Base-by-base conservation (phyloP, 768 basidiomycete species). In the Mycena pura region DNA sequence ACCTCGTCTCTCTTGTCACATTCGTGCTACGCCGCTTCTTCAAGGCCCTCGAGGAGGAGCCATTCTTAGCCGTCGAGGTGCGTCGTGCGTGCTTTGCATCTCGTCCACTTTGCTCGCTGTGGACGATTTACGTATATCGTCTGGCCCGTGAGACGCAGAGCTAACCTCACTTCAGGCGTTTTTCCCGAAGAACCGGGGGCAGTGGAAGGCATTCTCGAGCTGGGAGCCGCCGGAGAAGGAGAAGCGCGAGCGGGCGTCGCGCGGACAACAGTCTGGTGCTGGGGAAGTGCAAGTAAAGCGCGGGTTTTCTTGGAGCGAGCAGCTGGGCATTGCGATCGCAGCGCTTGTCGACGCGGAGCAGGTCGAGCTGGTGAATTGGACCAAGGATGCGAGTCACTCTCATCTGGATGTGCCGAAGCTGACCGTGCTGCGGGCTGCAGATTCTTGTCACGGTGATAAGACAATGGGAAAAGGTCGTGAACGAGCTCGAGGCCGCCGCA, bases 11-110 rank as follows among this genome's bases (percentile, higher is more conserved):
- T 54, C 77, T 99, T 32, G 88, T 98, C 78, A 91, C 88, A 69
- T 99, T 84, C 76, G 82, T 98, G 62, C 82, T 98, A 59, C 87
- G 93, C 24, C 88, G 90, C 71, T 99, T 99, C 82, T 99, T 99
- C 87, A 99, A 97, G 73, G 85, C 88, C 7, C 82, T 95, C 46
- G 84, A 86, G 52, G 87, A 93, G 64, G 90, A 97, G 62, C 82
- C 92, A 0, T 92, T 98, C 77, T 80, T 98, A 45, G 84, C 93
- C 60, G 83, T 98, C 62, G 95, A 99, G 83, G 95, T 95, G 68
- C 78, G 76, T 67, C 65, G 62, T 74, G 39, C 24, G 21, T 27
- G 24, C 43, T 25, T 44, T n/a, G 3, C 17, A 13, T 27, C 24
- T 25, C 28, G 21, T 25, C 41, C 19, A 21, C 29, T 8, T 48